Percentiles rank a stretch among this genome's conserved stretches.
These are phyloP conservation scores for Gossypium herbaceum DNA, from an alignment of 345 rosid genomes.

Conservation along the genomic window DNA sequence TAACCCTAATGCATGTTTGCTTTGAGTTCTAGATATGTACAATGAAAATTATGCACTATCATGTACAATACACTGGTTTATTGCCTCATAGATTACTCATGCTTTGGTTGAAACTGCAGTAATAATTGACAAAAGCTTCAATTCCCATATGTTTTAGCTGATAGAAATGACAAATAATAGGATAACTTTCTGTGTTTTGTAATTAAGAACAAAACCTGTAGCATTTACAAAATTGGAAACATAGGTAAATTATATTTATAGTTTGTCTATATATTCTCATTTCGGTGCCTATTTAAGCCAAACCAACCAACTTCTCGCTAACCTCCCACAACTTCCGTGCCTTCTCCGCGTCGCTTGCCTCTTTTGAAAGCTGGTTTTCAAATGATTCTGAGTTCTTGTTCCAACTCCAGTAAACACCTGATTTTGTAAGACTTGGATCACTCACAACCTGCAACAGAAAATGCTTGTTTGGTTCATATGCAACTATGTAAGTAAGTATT, in stretches of 20 bases:
- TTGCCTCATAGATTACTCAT: too few relatives aligned
- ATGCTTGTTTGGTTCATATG: neutral
- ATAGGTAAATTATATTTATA: neutral
- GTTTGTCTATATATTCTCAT: neutral
- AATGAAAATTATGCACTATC: too few relatives aligned
- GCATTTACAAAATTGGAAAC: neutral
- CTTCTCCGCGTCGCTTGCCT: constrained; percentile 84
- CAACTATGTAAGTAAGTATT: neutral
- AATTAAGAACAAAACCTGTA: neutral
- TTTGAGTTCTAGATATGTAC: too few relatives aligned
- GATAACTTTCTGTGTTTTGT: neutral
- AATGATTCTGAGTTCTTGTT: constrained; percentile 32
- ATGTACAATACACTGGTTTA: too few relatives aligned
- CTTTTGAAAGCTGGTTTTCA: constrained; percentile 83
- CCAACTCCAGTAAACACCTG: constrained; percentile 97
- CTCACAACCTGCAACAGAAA: constrained; percentile 56
- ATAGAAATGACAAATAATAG: neutral
- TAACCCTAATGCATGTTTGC: neutral
- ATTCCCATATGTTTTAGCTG: neutral
- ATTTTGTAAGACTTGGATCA: constrained; percentile 78
- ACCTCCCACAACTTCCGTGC: constrained; percentile 62
- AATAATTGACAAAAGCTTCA: neutral
- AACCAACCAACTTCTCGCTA: constrained; percentile 61
- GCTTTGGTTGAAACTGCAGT: constrained; percentile 1
- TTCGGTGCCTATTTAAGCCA: constrained; percentile 28